phyloP scores from a whole-genome alignment of 1,284 basidiomycete genomes.

The Trichosporon faecale region DNA sequence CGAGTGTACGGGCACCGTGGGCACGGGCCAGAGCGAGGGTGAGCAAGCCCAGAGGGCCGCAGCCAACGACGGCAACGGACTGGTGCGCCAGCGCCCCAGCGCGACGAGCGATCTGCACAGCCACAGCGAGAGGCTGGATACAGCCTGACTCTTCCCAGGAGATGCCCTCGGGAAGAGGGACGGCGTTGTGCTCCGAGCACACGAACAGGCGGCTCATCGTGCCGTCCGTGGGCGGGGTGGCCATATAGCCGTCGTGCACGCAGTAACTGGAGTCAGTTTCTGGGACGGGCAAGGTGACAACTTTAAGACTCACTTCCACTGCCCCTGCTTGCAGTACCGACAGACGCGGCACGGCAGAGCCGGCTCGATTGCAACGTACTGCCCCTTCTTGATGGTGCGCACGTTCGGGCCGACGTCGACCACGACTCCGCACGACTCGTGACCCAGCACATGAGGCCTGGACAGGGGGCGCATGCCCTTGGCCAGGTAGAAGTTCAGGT shows the following conservation, averaged over 20 bases:
- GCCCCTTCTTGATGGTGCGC: constrained; percentile 35
- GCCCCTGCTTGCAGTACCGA: constrained; percentile 36
- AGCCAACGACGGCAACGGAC: constrained; percentile 72
- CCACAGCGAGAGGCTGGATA: constrained; percentile 72
- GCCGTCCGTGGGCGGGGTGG: constrained; percentile 32
- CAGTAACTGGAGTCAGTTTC: constrained; percentile 19
- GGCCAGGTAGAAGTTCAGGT: constrained; percentile 30
- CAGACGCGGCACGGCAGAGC: constrained; percentile 48
- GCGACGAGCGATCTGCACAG: constrained; percentile 59
- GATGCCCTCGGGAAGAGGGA: constrained; percentile 22
- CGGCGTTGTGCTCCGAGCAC: constrained; percentile 18
- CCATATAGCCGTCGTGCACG: constrained; percentile 23
- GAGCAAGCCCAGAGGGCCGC: constrained; percentile 85
- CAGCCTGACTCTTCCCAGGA: constrained; percentile 30
- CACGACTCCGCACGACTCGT: constrained; percentile 48
- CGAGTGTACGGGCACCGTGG: constrained; percentile 70
- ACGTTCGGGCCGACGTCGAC: constrained; percentile 31
- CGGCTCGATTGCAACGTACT: constrained; percentile 50
- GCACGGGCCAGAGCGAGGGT: constrained; percentile 88
- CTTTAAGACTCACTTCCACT: constrained; percentile 19
- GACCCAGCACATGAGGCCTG: constrained; percentile 45
- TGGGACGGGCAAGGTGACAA: neutral
- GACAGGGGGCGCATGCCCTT: constrained; percentile 45
- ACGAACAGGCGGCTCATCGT: constrained; percentile 31
- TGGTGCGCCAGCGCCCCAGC: constrained; percentile 54